A percentile compares a stretch with the other conserved stretches of the same genome.
phyloP scores from a whole-genome alignment of 805 yeast genomes.

The Ascoidea asiatica region DNA sequence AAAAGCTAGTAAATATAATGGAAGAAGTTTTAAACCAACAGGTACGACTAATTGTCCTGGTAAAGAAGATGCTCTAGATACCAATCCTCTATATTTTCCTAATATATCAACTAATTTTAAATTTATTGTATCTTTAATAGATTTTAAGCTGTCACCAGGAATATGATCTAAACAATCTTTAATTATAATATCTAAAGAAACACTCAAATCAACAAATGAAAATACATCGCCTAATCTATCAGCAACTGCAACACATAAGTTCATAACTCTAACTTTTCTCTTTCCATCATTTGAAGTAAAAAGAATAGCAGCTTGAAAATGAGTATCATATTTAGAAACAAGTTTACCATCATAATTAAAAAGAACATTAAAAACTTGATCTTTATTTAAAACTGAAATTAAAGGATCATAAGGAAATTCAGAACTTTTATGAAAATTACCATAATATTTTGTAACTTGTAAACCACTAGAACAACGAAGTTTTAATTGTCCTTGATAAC shows the following conservation, averaged over 20 bases:
- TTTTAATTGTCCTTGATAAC: conserved; percentile 73
- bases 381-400: conserved; percentile 50
- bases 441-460: conserved; percentile 66
- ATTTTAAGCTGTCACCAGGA: conserved; percentile 30
- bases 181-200: conserved; percentile 37
- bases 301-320: conserved; percentile 81
- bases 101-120: conserved; percentile 40
- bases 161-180: conserved; percentile 30
- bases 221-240: conserved; percentile 62
- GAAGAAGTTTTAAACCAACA: conserved; percentile 58
- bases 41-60: conserved; percentile 70
- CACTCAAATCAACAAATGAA: conserved; percentile 69
- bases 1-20: conserved; percentile 54
- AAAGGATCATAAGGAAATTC: conserved; percentile 42
- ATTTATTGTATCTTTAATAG: conserved; percentile 37
- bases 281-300: conserved; percentile 70
- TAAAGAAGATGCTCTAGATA: conserved; percentile 27
- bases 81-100: conserved; percentile 40
- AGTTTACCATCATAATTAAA: conserved; percentile 68
- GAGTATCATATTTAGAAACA: conserved; percentile 60
- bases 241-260: conserved; percentile 70
- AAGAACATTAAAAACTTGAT: conserved; percentile 57
- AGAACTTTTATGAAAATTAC: conserved; percentile 29
- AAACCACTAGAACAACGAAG: conserved; percentile 82
- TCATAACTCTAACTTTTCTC: conserved; percentile 78